Percentiles rank a stretch among this genome's conserved stretches.
Evolutionary conservation across 1,139 yeast genomes (phyloP).

Genomic region (Schizosaccharomyces versatilis): DNA sequence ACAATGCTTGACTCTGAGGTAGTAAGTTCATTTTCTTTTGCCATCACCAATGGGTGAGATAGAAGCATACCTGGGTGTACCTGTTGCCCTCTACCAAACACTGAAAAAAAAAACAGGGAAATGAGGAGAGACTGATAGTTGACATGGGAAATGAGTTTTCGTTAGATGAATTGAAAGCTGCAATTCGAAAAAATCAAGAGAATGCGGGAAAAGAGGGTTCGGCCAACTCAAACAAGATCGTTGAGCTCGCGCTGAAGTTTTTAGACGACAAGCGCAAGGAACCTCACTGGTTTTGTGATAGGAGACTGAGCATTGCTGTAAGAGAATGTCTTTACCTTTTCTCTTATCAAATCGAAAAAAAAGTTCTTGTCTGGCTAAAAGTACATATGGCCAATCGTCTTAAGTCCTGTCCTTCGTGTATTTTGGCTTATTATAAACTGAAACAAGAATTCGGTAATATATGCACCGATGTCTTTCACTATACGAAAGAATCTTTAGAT

Average conservation of each 20-base stretch:
- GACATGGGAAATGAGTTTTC: neutral
- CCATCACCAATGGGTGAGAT: too few relatives aligned
- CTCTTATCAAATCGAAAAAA: neutral
- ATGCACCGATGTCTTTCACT: neutral
- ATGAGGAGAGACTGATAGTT: neutral
- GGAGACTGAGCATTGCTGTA: neutral
- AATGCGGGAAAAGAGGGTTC: neutral
- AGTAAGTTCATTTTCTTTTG: too few relatives aligned
- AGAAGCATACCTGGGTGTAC: too few relatives aligned
- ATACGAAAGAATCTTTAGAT: neutral
- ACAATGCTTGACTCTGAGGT: too few relatives aligned
- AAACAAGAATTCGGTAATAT: neutral
- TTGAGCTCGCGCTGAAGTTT: neutral
- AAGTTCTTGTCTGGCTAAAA: neutral
- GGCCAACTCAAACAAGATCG: neutral
- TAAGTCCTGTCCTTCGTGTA: neutral
- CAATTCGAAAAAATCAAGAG: neutral
- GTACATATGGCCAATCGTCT: neutral
- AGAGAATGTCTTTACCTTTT: neutral
- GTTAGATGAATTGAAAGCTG: neutral
- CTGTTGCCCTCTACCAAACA: too few relatives aligned
- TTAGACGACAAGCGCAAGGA: neutral
- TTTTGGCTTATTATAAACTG: neutral
- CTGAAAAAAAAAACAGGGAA: too few relatives aligned
- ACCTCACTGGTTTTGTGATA: constrained; percentile 2